Percentiles rank a stretch among this genome's conserved stretches.
Conservation (phyloP, 495 filamentous ascomycete species). For the Polyplosphaeria fusca region DNA sequence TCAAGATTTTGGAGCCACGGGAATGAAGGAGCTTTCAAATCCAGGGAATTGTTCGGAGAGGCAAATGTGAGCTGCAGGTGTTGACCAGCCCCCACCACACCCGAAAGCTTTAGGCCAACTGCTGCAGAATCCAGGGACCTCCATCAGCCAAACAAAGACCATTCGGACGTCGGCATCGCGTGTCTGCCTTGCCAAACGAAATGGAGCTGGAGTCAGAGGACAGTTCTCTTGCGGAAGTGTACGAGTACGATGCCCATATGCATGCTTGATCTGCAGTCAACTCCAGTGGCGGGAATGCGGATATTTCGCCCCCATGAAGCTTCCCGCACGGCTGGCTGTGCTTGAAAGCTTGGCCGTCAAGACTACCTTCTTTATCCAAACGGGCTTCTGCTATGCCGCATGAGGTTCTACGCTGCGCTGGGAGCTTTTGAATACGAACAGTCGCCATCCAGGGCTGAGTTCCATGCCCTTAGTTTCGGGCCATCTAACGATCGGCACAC, state of each 20-base stretch:
- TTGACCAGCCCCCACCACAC: not conserved
- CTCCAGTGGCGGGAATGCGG: too few species aligned
- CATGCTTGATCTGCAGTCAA: too few species aligned
- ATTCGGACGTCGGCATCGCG: not conserved
- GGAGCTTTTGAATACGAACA: not conserved
- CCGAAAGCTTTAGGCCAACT: too few species aligned
- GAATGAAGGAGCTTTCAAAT: too few species aligned
- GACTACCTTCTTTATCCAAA: not conserved
- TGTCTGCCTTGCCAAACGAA: not conserved
- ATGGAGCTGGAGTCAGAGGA: not conserved
- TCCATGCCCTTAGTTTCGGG: not conserved
- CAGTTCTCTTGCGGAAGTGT: not conserved
- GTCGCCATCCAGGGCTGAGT: not conserved
- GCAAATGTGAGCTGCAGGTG: not conserved
- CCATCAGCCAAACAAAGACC: not conserved
- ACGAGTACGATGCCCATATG: not conserved
- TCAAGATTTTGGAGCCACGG: too few species aligned
- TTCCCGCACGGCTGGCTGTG: not conserved
- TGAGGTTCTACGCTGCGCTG: not conserved
- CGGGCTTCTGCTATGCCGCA: not conserved
- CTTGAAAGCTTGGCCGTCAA: not conserved
- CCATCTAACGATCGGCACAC: not conserved
- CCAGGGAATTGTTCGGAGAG: too few species aligned
- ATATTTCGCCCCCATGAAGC: not conserved
- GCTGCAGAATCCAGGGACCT: not conserved